Conservation (phyloP, 208 protist genomes). For the Leishmania mexicana region DNA sequence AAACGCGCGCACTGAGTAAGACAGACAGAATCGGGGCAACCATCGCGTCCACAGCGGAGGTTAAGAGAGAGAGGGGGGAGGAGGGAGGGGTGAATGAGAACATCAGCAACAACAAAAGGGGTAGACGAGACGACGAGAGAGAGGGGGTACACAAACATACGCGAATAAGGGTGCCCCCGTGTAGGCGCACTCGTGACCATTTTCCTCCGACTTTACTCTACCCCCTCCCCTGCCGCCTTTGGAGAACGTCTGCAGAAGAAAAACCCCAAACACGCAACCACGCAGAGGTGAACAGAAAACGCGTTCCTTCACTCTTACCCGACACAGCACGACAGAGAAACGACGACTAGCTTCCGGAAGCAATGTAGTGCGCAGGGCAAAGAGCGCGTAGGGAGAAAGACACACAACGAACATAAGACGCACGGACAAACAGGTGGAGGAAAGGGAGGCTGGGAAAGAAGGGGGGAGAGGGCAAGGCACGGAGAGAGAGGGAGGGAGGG, state of each 20-base stretch:
- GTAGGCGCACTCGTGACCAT: background rate
- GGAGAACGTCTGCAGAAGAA: background rate
- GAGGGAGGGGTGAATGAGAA: background rate
- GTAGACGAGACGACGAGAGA: background rate
- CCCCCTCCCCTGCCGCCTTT: background rate
- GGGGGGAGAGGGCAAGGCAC: background rate
- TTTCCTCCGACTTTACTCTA: background rate
- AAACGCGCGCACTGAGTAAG: background rate
- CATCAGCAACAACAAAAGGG: background rate
- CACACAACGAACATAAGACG: background rate
- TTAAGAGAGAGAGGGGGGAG: background rate
- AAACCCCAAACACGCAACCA: background rate
- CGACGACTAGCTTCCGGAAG: background rate
- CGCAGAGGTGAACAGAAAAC: background rate
- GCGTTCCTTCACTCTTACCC: background rate
- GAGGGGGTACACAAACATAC: background rate
- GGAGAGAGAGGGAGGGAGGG: background rate
- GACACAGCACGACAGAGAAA: background rate
- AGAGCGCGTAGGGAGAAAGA: background rate
- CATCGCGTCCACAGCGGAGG: background rate
- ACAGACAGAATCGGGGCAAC: background rate
- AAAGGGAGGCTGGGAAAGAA: background rate
- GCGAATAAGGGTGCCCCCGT: background rate
- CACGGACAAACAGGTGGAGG: background rate
- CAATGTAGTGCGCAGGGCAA: background rate